Conservation (phyloP, 2,329 filamentous ascomycete genomes). For the Penicillium brevicompactum region DNA sequence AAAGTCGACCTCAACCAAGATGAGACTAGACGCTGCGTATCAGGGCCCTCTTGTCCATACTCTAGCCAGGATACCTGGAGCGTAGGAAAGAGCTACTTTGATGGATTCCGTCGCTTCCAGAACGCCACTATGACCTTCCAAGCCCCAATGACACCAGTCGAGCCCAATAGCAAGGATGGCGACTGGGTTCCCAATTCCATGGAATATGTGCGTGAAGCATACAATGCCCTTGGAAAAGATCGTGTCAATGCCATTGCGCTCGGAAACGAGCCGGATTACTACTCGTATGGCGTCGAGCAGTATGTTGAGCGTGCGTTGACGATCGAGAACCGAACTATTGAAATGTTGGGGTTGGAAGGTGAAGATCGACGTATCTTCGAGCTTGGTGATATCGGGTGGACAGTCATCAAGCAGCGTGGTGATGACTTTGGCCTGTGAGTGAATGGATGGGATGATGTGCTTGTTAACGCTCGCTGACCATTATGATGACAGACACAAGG, state of each 20-base stretch:
- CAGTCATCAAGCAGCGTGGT: neutral
- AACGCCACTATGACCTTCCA: constrained; percentile 11
- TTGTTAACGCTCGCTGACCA: neutral
- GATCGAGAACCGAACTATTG: constrained; percentile 2
- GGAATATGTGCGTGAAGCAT: constrained; percentile 9
- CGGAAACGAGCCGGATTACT: constrained; percentile 13
- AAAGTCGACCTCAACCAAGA: constrained; percentile 2
- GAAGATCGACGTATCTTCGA: constrained; percentile 1
- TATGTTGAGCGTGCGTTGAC: neutral
- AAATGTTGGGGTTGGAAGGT: neutral
- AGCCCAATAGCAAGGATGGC: neutral
- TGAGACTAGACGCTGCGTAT: constrained; percentile 1
- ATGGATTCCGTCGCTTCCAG: constrained; percentile 8
- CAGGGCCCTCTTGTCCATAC: neutral
- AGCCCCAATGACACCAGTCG: constrained; percentile 9
- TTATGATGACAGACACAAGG: neutral
- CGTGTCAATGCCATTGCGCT: constrained; percentile 12
- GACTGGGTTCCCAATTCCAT: constrained; percentile 3
- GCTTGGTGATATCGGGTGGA: neutral
- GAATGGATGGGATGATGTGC: neutral
- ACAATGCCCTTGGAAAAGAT: constrained; percentile 4
- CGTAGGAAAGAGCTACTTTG: constrained; percentile 13
- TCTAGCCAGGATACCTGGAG: constrained; percentile 7
- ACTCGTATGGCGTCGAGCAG: constrained; percentile 4
- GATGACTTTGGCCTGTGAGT: neutral